Evolutionary conservation across 2,329 filamentous ascomycete genomes (phyloP).

Genomic region (Colletotrichum echinochloae): DNA sequence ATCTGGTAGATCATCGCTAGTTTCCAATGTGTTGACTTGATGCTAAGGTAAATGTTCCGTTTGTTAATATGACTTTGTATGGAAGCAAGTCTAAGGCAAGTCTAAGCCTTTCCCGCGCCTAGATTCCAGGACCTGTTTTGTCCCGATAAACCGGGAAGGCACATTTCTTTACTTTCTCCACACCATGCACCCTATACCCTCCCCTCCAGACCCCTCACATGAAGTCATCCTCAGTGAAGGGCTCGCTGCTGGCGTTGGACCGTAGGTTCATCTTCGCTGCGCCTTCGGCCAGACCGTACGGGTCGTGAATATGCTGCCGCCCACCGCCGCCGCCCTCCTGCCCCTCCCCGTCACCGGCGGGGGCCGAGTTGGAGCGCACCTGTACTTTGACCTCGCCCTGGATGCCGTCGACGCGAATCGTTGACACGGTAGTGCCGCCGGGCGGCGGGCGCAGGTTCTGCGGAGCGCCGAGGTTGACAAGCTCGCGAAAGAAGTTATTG

Average conservation of each 20-base stretch:
- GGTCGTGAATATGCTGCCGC: constrained; percentile 43
- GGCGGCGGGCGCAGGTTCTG: constrained; percentile 53
- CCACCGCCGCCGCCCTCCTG: constrained; percentile 24
- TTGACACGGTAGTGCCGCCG: constrained; percentile 54
- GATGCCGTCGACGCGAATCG: constrained; percentile 66
- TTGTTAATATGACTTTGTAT: neutral
- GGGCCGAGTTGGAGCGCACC: constrained; percentile 51
- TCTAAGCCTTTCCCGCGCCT: neutral
- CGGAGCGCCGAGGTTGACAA: constrained; percentile 61
- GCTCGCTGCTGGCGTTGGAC: constrained; percentile 45
- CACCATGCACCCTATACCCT: too few relatives aligned
- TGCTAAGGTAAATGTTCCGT: neutral
- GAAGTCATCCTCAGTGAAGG: constrained; percentile 58
- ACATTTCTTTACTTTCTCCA: neutral
- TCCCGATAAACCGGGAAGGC: neutral
- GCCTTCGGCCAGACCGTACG: constrained; percentile 57
- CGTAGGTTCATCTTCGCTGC: constrained; percentile 56
- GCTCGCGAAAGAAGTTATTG: constrained; percentile 76
- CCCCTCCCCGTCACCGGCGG: constrained; percentile 32
- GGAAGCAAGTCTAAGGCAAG: neutral
- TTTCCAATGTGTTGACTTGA: neutral
- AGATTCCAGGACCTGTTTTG: neutral
- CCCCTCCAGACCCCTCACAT: constrained; percentile 48
- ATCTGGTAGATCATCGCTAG: neutral
- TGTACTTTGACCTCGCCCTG: constrained; percentile 68